Conservation (phyloP, 2,329 filamentous ascomycete species). For the Annulohypoxylon truncatum region DNA sequence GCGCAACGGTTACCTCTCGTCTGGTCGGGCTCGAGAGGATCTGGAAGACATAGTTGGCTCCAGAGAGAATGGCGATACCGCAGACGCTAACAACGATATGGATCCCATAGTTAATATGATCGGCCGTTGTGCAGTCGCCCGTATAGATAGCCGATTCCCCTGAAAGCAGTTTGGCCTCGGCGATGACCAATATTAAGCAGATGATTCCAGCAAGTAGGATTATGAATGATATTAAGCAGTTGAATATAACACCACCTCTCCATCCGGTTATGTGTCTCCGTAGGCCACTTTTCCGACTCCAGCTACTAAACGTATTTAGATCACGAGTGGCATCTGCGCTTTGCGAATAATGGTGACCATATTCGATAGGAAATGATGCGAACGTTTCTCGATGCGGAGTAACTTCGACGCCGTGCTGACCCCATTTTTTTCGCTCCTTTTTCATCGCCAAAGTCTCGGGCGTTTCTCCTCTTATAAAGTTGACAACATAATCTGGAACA, state of each 20-base stretch:
- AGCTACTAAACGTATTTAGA: constrained; percentile 42
- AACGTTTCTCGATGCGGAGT: constrained; percentile 47
- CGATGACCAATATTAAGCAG: constrained; percentile 54
- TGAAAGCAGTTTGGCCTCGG: constrained; percentile 49
- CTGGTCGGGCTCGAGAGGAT: constrained; percentile 66
- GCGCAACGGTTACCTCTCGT: constrained; percentile 60
- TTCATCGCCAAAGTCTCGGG: constrained; percentile 63
- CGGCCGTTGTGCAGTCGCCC: constrained; percentile 54
- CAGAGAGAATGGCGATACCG: constrained; percentile 58
- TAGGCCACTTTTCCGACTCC: constrained; percentile 47
- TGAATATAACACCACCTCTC: constrained; percentile 60
- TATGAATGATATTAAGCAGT: constrained; percentile 55
- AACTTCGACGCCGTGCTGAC: constrained; percentile 50
- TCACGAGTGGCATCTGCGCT: constrained; percentile 36
- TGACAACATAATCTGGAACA: constrained; percentile 66
- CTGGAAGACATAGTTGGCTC: constrained; percentile 66
- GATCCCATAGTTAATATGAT: constrained; percentile 55
- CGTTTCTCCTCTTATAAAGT: constrained; percentile 67
- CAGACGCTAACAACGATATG: constrained; percentile 59
- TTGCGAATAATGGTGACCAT: constrained; percentile 51
- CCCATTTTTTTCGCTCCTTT: constrained; percentile 53
- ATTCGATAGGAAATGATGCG: constrained; percentile 52
- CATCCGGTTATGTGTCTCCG: constrained; percentile 56
- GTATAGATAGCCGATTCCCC: constrained; percentile 54
- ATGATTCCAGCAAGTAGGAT: constrained; percentile 53